Evolutionary conservation across 768 basidiomycete genomes (phyloP), one percentile per base, ranked within the genome.

Genomic region (Tylopilus sp.): DNA sequence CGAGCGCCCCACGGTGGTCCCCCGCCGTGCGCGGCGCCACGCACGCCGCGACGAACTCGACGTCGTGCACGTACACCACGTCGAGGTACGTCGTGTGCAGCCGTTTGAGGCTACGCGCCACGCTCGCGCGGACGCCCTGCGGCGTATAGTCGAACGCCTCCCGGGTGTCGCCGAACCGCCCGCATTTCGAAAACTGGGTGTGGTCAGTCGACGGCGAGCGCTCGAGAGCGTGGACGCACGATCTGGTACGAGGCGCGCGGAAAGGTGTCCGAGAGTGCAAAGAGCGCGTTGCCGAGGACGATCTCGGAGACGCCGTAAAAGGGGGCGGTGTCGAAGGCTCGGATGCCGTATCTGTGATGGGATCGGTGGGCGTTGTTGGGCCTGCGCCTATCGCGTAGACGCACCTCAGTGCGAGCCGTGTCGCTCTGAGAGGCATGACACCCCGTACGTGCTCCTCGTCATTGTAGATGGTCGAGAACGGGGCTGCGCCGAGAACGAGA

Each of bases 221-320:
- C n/a, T n/a, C n/a, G n/a, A 14, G 21, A 5, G 24, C 8, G 21
- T 1, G 1, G 5, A 63, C 55, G 47, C 61, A 90, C 89, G 67
- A 94, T 68, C 56, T 84, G 79, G 66, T 93, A 93, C 5, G 87
- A 84, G 2, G 79, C 77, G 5, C 92, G 84, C 22, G 91, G 90
- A 62, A 89, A 93, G 61, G 89, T 87, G 43, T 68, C 67, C 46
- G 75, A 72, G 24, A 95, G 70, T 0, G 78, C 72, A 46, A 81
- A 68, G 30, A 91, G 72, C 17, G 81, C 81, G 48, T 79, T 80
- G 33, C 92, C 88, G 40, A 92, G 72, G 1, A 93, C 75, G 57
- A 84, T 78, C 70, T 94, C 92, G 1, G 91, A 91, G 6, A 81
- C 78, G 12, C 87, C 89, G 62, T 94, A 94, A 65, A 82, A 89